Conservation (phyloP, 768 basidiomycete genomes). For the Coprinopsis marcescibilis region DNA sequence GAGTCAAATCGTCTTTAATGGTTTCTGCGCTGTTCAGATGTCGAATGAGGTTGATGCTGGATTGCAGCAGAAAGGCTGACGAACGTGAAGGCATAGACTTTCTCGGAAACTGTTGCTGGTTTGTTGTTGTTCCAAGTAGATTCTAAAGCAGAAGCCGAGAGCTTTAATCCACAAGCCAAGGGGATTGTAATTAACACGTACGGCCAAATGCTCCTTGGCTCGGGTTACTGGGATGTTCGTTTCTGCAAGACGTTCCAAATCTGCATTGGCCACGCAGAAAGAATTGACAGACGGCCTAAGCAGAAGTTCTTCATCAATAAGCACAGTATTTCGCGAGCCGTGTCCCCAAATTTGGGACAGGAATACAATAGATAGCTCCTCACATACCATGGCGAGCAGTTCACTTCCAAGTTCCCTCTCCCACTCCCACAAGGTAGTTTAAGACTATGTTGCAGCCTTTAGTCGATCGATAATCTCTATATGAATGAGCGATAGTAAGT, state of each 20-base stretch:
- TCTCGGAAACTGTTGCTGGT: slow-evolving; percentile 23
- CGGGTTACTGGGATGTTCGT: slow-evolving; percentile 51
- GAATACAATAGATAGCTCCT: too few relatives aligned
- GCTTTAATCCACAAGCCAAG: not conserved
- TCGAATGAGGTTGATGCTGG: not conserved
- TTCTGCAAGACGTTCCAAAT: slow-evolving; percentile 60
- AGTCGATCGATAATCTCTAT: too few relatives aligned
- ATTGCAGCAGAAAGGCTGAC: not conserved
- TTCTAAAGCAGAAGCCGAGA: not conserved
- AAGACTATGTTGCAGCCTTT: too few relatives aligned
- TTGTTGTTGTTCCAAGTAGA: not conserved
- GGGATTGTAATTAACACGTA: slow-evolving; percentile 26
- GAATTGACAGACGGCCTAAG: slow-evolving; percentile 54
- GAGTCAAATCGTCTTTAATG: slow-evolving; percentile 59
- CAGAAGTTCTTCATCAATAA: too few relatives aligned
- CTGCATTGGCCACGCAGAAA: slow-evolving; percentile 60
- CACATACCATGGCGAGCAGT: too few relatives aligned
- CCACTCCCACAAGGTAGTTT: too few relatives aligned
- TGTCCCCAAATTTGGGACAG: too few relatives aligned
- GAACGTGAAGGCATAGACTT: slow-evolving; percentile 35
- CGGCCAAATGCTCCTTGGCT: slow-evolving; percentile 42
- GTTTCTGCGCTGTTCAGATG: slow-evolving; percentile 45
- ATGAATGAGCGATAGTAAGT: too few relatives aligned
- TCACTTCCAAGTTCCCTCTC: too few relatives aligned
- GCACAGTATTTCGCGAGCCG: too few relatives aligned